Base-by-base conservation (phyloP, 1,284 basidiomycete genomes). In the Ustilago loliicola region DNA sequence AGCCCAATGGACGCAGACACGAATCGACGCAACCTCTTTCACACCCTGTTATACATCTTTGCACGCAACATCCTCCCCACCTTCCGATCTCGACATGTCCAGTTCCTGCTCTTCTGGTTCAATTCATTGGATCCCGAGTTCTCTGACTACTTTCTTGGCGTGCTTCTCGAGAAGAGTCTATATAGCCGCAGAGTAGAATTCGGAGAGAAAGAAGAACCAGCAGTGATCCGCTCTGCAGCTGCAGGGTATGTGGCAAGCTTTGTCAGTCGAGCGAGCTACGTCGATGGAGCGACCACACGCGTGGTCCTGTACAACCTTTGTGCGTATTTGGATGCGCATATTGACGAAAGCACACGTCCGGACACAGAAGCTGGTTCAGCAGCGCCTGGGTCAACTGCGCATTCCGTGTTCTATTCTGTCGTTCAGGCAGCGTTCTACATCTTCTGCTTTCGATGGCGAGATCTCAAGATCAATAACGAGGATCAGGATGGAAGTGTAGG, bases 401-500 rank as follows among this genome's bases (percentile, higher is more conserved):
- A 86, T 60, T 65, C 82, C n/a, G 72, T 85, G n/a, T 98, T 98
- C 86, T 99, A 98, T 86, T 95, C 96, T 6, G 93, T 98, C 34
- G 89, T 92, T 0, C 97, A 99, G 85, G 93, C 96, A 0, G 91
- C 95, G 7, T 97, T 99, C 87, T 90, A 99, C 82, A 95, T 99
- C 75, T 99, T 99, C 87, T 99, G 97, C 87, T 99, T 99, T 88
- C 89, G 96, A 21, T 99, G 96, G 96, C 89, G 94, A 72, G 95
- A 96, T 80, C 88, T 98, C 40, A 87, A 93, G 29, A 86, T 87
- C n/a, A 88, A 88, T 47, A 82, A 87, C 57, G 88, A 88, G 64
- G 91, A 91, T 61, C 85, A 86, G 2, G 85, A 83, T 9, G 90
- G 89, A 27, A 89, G 85, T 10, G 82, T 83, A 74, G 72, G 59